Evolutionary conservation across 768 basidiomycete genomes (phyloP), one percentile per base, ranked within the genome.

Genomic region (Boletus huronensis): DNA sequence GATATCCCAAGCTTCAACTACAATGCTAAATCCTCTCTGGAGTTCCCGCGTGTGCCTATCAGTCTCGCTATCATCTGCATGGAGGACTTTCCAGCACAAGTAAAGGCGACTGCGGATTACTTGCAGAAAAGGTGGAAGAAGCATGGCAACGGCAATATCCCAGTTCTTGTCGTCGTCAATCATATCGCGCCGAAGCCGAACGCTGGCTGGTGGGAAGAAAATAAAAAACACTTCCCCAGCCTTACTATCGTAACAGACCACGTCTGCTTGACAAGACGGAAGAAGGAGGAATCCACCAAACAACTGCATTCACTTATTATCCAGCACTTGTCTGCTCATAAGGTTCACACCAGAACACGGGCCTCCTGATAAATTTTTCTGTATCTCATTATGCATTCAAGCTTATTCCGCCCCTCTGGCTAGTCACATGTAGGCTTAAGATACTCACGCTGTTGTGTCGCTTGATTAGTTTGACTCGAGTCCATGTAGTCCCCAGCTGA

Each of bases 1-100:
- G 66, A 67, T 28, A 53, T 65, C 13, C 66, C 66, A 3, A 61
- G 61, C 2, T 64, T 63, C 47, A 19, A 61, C 40, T 58, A 58
- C 32, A 61, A 58, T 5, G 50, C 59, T 7, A 60, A 45, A 47
- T 64, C 64, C 29, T 58, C 58, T 8, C 55, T 60, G n/a, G 46
- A 63, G 17, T 52, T 64, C 29, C 60, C 64, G 0, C 53, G 57
- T 2, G 64, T 63, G 6, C 58, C 58, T 7, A 59, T 64, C 46
- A 63, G 55, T 50, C 64, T 64, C 17, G 63, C 57, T 35, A 28
- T 64, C 53, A 57, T 64, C 38, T 64, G 64, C 36, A 39, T 60
- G 58, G 58, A 64, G 26, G 64, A 64, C 38, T 57, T 57, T 42
- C 55, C 64, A 1, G 46, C 53, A 2, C 64, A 64, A 7, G 64